Base-by-base conservation (phyloP, 305 asterid species). In the Lippia alba region DNA sequence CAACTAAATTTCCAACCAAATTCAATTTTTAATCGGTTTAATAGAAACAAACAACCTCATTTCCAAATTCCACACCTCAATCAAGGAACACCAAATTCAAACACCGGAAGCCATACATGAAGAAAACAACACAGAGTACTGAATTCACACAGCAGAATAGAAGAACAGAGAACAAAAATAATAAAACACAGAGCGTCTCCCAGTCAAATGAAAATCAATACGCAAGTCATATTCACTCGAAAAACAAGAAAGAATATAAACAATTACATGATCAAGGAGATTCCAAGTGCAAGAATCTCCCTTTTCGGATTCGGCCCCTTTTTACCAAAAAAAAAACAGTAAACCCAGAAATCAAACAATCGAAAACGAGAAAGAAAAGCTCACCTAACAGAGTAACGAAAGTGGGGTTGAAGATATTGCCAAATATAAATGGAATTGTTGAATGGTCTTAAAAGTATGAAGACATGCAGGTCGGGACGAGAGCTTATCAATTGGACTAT, bases 11-110 rank as follows among this genome's bases (percentile, higher is more conserved):
- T 1, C 12, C 5, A 34, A 53, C 39, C 8, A 64, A 18, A 24
- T 18, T 53, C 56, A 67, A 53, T 54, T 54, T 41, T 2, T 32
- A 8, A 0, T 32, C 24, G 34, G 72, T 9, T 45, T 14, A 46
- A 9, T 12, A 30, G 44, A 49, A 60, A 17, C 36, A 51, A 70
- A 60, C 10, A 5, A 24, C 6, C 18, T 15, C 64, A 71, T 16
- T 58, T 46, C 40, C 48, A 59, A 63, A 48, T 49, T 58, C 59
- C 30, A 32, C 18, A 12, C 33, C 40, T 30, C 67, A 46, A 69
- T 12, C 57, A 32, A 15, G 58, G 8, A 58, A 9, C 61, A 69
- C 5, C 57, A 19, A 48, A 36, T n/a, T n/a, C 45, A 34, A 14
- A 2, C 14, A 30, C 8, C 9, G 0, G 54, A 63, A 4, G 3